Percentiles rank a stretch among this genome's conserved stretches.
Evolutionary conservation across 192 early-diverging fungal species (phyloP).

Genomic region (Dissophora globulifera): DNA sequence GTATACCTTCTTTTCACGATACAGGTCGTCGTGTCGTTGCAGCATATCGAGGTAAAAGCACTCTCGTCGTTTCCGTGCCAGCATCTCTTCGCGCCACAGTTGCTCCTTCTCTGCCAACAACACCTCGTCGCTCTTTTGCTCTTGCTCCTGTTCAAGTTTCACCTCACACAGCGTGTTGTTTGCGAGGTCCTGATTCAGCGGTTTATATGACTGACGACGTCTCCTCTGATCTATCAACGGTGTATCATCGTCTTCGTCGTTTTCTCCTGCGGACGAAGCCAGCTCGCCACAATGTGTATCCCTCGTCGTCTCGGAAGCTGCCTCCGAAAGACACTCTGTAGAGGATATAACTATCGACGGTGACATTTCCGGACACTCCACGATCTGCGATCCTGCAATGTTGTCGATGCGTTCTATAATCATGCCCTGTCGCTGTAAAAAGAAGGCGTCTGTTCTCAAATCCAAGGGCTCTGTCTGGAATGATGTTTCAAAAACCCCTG

Average conservation of each 20-base stretch:
- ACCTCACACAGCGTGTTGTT: constrained; percentile 8
- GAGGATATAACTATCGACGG: neutral
- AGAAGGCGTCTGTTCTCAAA: constrained; percentile 73
- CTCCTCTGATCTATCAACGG: neutral
- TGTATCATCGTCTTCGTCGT: constrained; percentile 22
- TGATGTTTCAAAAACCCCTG: constrained; percentile 75
- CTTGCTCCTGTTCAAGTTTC: constrained; percentile 40
- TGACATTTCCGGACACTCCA: neutral
- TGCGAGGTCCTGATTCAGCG: constrained; percentile 1
- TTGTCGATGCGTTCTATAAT: constrained; percentile 35
- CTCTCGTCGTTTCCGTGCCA: constrained; percentile 20
- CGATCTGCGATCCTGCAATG: constrained; percentile 35
- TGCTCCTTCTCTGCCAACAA: constrained; percentile 44
- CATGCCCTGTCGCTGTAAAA: constrained; percentile 30
- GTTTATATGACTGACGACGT: neutral
- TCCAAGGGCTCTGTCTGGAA: constrained; percentile 77
- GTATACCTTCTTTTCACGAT: constrained; percentile 51
- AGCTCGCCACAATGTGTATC: no score
- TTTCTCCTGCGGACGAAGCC: no score
- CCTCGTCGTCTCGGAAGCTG: no score
- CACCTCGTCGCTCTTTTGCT: constrained; percentile 30
- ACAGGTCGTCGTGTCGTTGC: constrained; percentile 47
- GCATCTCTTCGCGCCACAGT: constrained; percentile 9
- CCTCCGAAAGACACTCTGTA: neutral
- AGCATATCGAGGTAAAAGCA: constrained; percentile 53